Conservation (phyloP, 108 stramenopile species). For the Ochromonas danica region DNA sequence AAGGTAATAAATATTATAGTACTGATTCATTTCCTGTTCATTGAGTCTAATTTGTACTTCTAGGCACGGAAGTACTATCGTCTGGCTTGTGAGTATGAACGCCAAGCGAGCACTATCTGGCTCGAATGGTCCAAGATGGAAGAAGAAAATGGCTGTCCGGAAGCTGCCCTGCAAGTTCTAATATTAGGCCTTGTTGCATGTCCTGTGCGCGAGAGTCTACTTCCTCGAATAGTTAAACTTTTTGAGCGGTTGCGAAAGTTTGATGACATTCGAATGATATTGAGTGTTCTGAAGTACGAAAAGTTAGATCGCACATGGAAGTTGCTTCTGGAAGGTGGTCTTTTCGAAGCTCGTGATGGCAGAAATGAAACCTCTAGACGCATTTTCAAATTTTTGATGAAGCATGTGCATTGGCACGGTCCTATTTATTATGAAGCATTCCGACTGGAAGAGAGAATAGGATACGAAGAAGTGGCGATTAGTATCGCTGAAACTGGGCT, state of each 20-base stretch:
- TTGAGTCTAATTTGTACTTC: not conserved
- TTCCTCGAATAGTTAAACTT: constrained; percentile 84
- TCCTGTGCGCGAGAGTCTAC: constrained; percentile 68
- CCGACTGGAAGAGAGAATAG: constrained; percentile 71
- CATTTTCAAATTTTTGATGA: constrained; percentile 77
- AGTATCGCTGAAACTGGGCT: constrained; percentile 86
- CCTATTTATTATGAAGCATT: constrained; percentile 92
- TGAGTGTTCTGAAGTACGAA: constrained; percentile 79
- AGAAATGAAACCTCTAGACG: constrained; percentile 74
- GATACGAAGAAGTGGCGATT: constrained; percentile 67
- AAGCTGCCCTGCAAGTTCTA: constrained; percentile 66
- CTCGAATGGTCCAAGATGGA: constrained; percentile 92
- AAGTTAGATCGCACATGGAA: constrained; percentile 86
- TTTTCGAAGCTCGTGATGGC: constrained; percentile 89
- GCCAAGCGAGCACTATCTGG: constrained; percentile 84
- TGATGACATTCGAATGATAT: constrained; percentile 67
- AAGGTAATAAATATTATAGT: constrained; percentile 62
- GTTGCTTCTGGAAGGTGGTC: constrained; percentile 88
- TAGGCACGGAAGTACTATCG: constrained; percentile 20
- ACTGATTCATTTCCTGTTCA: not conserved
- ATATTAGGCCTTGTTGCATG: constrained; percentile 72
- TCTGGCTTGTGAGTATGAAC: constrained; percentile 76
- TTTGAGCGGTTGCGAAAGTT: constrained; percentile 62
- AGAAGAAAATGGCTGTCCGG: constrained; percentile 82
- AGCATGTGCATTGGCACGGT: constrained; percentile 93